Base-by-base conservation (phyloP, 2,329 filamentous ascomycete genomes). In the Cercospora janseana region DNA sequence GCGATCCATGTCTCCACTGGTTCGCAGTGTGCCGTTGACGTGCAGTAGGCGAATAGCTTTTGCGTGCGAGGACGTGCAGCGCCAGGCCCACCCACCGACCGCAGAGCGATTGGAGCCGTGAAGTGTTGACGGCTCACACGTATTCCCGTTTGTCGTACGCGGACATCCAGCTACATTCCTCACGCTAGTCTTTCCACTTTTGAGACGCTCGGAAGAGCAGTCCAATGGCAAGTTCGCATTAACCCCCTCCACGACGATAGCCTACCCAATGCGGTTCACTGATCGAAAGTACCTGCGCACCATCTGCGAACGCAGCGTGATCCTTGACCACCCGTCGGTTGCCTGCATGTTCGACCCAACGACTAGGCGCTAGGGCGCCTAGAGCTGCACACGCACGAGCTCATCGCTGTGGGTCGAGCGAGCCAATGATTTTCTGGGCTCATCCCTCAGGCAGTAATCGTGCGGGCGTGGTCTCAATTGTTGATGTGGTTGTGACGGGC, bases 301-400 rank as follows among this genome's bases (percentile, higher is more conserved):
- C 55, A 57, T 61, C 58, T 64, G 62, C 62, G 61, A 64, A 65
- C 62, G 63, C 56, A 58, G 61, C 62, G 62, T 64, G 63, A 64
- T 55, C 54, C 52, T 44, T 35, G 47, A 51, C 46, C 52, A 60
- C 54, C 58, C 58, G 58, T 47, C 64, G 64, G 62, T 49, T 57
- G 54, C 49, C 58, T 63, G 63, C 63, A 62, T 61, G 47, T 56
- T 59, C 52, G 57, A 60, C 54, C 58, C 54, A 57, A 41, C 49
- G 54, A 49, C 49, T 52, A 50, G 57, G 57, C 52, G 52, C 55
- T 59, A 29, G 55, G 57, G 55, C 52, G 58, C 60, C 60, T 60
- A 55, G 52, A 40, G 24, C 57, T 52, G n/a, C n/a, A n/a, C n/a
- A n/a, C 38, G 29, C 15, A 38, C 34, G 38, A 40, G 16, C 32